A percentile compares a stretch with the other conserved stretches of the same genome.
Conservation (phyloP, 2,329 filamentous ascomycete species). For the Mycosphaerella sp. region DNA sequence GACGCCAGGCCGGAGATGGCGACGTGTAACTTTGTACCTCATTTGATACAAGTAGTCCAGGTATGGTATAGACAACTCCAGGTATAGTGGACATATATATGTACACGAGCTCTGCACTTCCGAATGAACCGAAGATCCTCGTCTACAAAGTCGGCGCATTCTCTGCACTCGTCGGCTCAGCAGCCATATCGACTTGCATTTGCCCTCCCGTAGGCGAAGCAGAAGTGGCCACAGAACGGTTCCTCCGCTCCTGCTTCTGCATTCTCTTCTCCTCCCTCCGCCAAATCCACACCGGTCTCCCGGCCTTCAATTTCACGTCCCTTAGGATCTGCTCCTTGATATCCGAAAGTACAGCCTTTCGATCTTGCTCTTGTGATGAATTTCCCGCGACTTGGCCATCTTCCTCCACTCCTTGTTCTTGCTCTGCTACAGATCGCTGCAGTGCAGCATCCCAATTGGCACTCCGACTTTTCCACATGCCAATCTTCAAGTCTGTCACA, state of each 20-base stretch:
- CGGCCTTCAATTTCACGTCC: neutral
- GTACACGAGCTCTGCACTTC: neutral
- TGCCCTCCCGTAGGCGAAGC: neutral
- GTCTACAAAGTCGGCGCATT: constrained; percentile 4
- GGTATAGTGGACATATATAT: constrained; percentile 2
- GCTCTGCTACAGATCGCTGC: neutral
- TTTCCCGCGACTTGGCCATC: neutral
- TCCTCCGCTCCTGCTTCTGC: neutral
- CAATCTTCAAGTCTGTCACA: constrained; percentile 3
- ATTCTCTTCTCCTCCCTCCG: neutral
- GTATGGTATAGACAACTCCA: neutral
- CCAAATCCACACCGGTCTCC: neutral
- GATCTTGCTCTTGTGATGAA: neutral
- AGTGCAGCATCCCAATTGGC: neutral
- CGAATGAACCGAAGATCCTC: no score
- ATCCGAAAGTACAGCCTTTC: neutral
- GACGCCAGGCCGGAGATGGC: no score
- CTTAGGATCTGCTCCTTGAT: neutral
- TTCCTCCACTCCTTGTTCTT: neutral
- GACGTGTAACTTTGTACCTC: no score
- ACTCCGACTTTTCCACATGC: neutral
- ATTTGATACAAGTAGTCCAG: no score
- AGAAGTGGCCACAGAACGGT: neutral
- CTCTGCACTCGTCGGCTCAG: neutral
- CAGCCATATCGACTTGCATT: neutral